A percentile compares a stretch with the other conserved stretches of the same genome.
Conservation (phyloP, 2,329 filamentous ascomycete species). For the Cladophialophora bantiana region DNA sequence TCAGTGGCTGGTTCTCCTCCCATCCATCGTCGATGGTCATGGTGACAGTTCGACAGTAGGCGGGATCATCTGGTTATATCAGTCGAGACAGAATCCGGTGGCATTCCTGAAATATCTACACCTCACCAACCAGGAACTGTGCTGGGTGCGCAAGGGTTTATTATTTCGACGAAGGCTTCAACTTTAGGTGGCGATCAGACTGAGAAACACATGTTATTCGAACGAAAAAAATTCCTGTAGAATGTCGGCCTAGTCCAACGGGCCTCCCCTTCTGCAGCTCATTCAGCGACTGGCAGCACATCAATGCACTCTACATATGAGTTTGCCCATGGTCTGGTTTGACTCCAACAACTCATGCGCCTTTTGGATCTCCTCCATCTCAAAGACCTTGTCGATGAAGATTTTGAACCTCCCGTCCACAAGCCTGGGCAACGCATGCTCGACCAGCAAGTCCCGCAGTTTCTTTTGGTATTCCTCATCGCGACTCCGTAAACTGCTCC, state of each 20-base stretch:
- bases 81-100: no score
- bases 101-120: no score
- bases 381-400: conserved; percentile 79
- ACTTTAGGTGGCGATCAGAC: no score
- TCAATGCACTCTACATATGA: conserved; percentile 51
- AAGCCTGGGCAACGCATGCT: conserved; percentile 78
- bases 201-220: no score
- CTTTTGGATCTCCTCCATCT: conserved; percentile 76
- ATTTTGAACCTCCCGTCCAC: conserved; percentile 76
- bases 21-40: no score
- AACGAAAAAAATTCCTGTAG: neutral
- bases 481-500: conserved; percentile 80
- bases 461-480: conserved; percentile 77
- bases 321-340: conserved; percentile 71
- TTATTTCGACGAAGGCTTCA: no score
- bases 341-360: conserved; percentile 76
- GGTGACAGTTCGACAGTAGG: no score
- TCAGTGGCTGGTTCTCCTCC: no score
- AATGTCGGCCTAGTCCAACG: neutral
- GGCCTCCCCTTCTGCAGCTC: neutral
- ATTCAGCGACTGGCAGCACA: conserved; percentile 55
- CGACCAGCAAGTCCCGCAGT: conserved; percentile 75
- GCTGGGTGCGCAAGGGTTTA: no score
- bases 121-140: no score
- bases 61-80: no score